These are phyloP conservation scores for Penicillium diatomitis DNA, from an alignment of 495 filamentous ascomycete species.

Conservation along the genomic window DNA sequence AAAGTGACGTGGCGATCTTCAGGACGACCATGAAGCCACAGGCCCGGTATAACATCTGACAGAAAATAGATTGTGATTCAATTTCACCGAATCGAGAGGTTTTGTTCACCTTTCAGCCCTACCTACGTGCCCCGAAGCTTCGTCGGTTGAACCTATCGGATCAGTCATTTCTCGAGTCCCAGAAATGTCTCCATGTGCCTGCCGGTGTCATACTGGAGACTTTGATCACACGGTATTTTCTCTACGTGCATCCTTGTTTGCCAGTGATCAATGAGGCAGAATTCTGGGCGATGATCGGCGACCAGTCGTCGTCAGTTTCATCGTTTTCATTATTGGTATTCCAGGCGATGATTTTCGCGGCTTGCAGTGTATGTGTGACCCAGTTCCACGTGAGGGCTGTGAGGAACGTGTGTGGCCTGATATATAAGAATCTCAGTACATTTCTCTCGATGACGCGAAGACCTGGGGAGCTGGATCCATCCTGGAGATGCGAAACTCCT, in stretches of 20 bases:
- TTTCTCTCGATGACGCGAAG: background rate
- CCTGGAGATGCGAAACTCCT: background rate
- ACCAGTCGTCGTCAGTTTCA: background rate
- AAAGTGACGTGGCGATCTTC: background rate
- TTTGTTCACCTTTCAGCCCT: background rate
- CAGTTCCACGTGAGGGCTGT: too few species aligned
- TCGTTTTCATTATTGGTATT: background rate
- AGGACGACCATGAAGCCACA: too few species aligned
- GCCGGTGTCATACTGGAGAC: background rate
- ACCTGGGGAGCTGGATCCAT: background rate
- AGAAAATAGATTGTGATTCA: background rate
- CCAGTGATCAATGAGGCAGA: background rate
- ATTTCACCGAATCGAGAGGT: background rate
- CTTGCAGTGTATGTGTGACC: background rate
- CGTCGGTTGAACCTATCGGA: background rate
- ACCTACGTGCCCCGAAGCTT: background rate
- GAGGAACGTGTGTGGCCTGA: too few species aligned
- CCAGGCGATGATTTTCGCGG: background rate
- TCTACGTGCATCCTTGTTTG: background rate
- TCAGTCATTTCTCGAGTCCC: background rate
- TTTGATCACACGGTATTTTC: background rate
- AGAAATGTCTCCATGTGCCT: background rate
- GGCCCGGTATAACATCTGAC: too few species aligned
- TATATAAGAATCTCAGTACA: background rate
- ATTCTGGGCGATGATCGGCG: background rate